Base-by-base conservation (phyloP, 164 flowering plant genomes). In the Echeveria elegans region DNA sequence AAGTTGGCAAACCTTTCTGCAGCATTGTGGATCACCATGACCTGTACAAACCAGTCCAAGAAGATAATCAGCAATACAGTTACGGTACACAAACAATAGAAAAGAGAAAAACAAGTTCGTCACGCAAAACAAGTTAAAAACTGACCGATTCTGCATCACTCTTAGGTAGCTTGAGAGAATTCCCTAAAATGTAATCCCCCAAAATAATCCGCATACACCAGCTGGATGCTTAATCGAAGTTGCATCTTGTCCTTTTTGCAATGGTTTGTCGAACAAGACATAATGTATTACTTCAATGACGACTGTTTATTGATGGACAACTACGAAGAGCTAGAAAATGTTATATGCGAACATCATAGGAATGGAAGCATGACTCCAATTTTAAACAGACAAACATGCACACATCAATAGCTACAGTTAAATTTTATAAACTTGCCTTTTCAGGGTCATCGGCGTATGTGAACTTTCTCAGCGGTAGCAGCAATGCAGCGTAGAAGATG, bases 111-210 rank as follows among this genome's bases (percentile, higher is more conserved):
- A 43, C 48, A 43, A 43, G 10, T 47, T 47, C 2, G 23, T 18
- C 37, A 3, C 37, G 3, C 37, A 34, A 34, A 34, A 24, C 30
- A 37, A 37, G 24, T 21, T 45, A 24, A 29, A 19, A 63, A 77
- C 92, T 82, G 19, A 94, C 99, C 63, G 74, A 81, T 63, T 95
- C 87, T 65, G 92, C 84, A 78, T 92, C 96, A 67, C 84, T 84
- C 24, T 78, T 76, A 79, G 88, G 90, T 61, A 87, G 76, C 80
- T 90, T 92, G 64, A 92, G 96, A 69, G 97, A 87, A 63, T 78
- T 80, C 66, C 80, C 80, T 70, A 92, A 82, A 68, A 92, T 80
- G 76, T 77, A 69, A 71, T 79, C 84, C 34, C 81, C 86, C 73
- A 83, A 74, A 14, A 92, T 87, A 68, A 82, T 72, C 99, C 89